Percentiles rank a stretch among this genome's conserved stretches.
Conservation (phyloP, 192 early-diverging fungal species). For the Chytriomyces confervae region DNA sequence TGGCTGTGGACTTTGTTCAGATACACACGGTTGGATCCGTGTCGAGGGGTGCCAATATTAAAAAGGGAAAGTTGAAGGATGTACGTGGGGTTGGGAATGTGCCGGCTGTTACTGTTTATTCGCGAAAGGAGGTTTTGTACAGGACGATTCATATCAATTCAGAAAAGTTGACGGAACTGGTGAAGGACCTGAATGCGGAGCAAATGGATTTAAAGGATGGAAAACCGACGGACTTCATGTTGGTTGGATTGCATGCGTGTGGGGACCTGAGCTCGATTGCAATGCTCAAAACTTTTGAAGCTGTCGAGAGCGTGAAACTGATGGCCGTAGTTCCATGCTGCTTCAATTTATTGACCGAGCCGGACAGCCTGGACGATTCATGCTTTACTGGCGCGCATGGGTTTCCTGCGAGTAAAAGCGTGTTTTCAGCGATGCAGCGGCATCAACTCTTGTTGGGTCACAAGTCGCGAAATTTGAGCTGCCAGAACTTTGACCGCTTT, state of each 20-base stretch:
- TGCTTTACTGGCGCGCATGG: neutral
- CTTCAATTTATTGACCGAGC: slow-evolving; percentile 37
- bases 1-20: slow-evolving; percentile 43
- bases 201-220: neutral
- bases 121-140: slow-evolving; percentile 15
- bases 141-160: slow-evolving; percentile 16
- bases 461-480: slow-evolving; percentile 34
- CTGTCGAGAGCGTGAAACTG: neutral
- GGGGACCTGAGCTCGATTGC: slow-evolving; percentile 30
- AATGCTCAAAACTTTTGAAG: slow-evolving; percentile 25
- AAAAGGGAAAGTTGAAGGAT: slow-evolving; percentile 13
- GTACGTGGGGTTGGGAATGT: neutral
- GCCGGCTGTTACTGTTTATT: neutral
- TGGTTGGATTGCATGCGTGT: slow-evolving; percentile 41
- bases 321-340: slow-evolving; percentile 40
- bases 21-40: slow-evolving; percentile 37
- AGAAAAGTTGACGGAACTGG: neutral
- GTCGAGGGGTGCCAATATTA: slow-evolving; percentile 21
- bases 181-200: slow-evolving; percentile 5
- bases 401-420: slow-evolving; percentile 24
- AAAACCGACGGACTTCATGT: slow-evolving; percentile 2
- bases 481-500: slow-evolving; percentile 36
- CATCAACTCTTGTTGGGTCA: slow-evolving; percentile 29
- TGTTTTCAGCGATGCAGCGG: neutral
- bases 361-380: neutral